A percentile compares a stretch with the other conserved stretches of the same genome.
Evolutionary conservation across 1,284 basidiomycete genomes (phyloP).

Genomic region (Anthracocystis walkeri): DNA sequence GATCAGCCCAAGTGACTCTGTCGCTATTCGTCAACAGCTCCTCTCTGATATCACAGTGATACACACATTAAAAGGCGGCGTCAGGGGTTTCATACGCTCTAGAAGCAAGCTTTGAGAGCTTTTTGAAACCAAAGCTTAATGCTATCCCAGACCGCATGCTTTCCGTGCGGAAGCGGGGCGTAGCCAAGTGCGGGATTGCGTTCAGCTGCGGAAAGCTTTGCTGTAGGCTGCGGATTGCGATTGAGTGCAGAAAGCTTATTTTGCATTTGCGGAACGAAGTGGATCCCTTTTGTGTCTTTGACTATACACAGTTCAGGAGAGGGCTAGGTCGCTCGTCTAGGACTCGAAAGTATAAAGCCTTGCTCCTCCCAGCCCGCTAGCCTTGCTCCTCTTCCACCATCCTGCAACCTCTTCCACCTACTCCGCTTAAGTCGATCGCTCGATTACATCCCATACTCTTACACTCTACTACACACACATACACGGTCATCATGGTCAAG

Average conservation of each 20-base stretch:
- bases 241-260: background rate
- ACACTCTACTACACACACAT: background rate
- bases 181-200: constrained; percentile 6
- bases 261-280: no score
- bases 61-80: background rate
- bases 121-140: background rate
- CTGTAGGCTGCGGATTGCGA: background rate
- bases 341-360: background rate
- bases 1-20: background rate
- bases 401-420: background rate
- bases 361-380: background rate
- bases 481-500: constrained; percentile 5
- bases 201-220: background rate
- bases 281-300: background rate
- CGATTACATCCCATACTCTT: background rate
- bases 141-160: background rate
- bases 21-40: constrained; percentile 2
- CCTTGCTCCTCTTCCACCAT: background rate
- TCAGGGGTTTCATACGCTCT: background rate
- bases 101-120: background rate
- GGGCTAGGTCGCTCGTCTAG: background rate
- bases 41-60: background rate
- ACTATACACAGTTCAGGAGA: background rate
- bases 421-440: background rate
- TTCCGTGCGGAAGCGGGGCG: background rate